These are phyloP conservation scores for Xylaria flabelliformis DNA, from an alignment of 495 filamentous ascomycete species.

Conservation along the genomic window DNA sequence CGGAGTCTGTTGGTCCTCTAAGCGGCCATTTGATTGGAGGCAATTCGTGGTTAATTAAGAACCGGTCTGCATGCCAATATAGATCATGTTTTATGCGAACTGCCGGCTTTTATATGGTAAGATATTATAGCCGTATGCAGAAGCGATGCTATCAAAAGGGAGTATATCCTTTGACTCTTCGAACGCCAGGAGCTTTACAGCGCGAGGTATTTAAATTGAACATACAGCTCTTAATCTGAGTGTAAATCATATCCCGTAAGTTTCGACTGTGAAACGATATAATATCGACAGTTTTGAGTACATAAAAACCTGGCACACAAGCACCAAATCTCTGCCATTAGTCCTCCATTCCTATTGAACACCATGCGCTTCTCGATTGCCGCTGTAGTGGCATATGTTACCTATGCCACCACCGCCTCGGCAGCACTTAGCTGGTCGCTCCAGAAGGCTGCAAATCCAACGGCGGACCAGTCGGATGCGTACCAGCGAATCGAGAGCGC, in stretches of 20 bases:
- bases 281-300: not conserved
- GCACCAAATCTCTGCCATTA: not conserved
- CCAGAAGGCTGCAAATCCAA: constrained; percentile 41
- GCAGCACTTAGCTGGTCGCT: constrained; percentile 44
- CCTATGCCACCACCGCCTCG: constrained; percentile 36
- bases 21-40: not conserved
- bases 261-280: no score
- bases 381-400: constrained; percentile 29
- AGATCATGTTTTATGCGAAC: not conserved
- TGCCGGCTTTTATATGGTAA: not conserved
- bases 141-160: not conserved
- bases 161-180: not conserved
- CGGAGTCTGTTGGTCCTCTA: not conserved
- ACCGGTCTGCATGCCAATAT: constrained; percentile 8
- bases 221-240: not conserved
- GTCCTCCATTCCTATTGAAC: not conserved
- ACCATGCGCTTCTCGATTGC: constrained; percentile 43
- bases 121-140: constrained; percentile 17
- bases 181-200: no score
- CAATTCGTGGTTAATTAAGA: constrained; percentile 24
- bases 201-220: constrained; percentile 6
- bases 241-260: not conserved
- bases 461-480: constrained; percentile 48
- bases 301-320: not conserved
- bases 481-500: constrained; percentile 48